phyloP scores from a whole-genome alignment of 2,329 filamentous ascomycete genomes.

The Fusarium armeniacum region DNA sequence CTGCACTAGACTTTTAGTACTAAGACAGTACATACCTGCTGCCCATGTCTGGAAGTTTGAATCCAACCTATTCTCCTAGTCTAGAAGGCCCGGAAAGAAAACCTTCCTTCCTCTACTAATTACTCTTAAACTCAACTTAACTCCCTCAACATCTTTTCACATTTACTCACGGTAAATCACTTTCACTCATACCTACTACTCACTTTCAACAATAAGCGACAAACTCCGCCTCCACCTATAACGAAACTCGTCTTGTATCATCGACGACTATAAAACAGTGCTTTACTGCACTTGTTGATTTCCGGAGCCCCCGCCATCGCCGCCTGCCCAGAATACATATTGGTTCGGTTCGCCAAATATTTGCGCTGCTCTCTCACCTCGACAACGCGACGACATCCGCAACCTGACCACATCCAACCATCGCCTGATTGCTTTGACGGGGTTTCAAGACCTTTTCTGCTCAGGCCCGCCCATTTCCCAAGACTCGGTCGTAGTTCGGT shows the following conservation, averaged over 20 bases:
- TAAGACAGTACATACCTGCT: conserved; percentile 23
- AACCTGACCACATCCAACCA: conserved; percentile 22
- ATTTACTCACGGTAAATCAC: not conserved
- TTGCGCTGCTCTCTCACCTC: conserved; percentile 16
- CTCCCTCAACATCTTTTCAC: conserved; percentile 23
- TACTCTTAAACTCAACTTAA: conserved; percentile 26
- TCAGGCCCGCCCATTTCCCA: conserved; percentile 2
- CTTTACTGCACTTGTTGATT: conserved; percentile 22
- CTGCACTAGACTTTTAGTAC: not conserved
- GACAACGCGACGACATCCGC: conserved; percentile 20
- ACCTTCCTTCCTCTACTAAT: conserved; percentile 35
- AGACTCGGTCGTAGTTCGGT: conserved; percentile 34
- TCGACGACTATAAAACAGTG: conserved; percentile 14
- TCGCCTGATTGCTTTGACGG: conserved; percentile 9
- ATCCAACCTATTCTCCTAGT: conserved; percentile 22
- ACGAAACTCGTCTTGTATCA: conserved; percentile 29
- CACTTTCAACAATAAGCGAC: conserved; percentile 9
- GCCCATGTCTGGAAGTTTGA: conserved; percentile 38
- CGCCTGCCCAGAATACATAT: conserved; percentile 12
- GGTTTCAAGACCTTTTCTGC: not conserved
- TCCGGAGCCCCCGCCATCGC: conserved; percentile 37
- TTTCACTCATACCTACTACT: not conserved
- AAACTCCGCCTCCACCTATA: conserved; percentile 4
- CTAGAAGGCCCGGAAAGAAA: conserved; percentile 43
- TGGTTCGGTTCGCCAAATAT: conserved; percentile 19